phyloP scores from a whole-genome alignment of 805 yeast genomes.

The Lipomyces starkeyi region DNA sequence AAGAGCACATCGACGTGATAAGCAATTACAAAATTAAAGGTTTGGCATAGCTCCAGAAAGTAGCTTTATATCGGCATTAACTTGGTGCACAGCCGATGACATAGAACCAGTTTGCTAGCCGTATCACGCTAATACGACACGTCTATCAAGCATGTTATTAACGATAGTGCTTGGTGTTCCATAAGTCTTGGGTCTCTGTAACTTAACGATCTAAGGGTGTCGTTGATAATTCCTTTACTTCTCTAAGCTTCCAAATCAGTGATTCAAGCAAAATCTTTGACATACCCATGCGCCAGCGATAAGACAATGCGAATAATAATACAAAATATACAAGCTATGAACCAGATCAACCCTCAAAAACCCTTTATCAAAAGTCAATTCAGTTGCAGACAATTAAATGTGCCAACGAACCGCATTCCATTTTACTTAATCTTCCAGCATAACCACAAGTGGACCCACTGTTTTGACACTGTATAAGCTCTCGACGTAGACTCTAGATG shows the following conservation, averaged over 20 bases:
- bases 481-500: conserved; percentile 25
- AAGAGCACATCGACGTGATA: too few relatives aligned
- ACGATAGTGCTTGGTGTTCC: too few relatives aligned
- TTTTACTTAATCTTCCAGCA: conserved; percentile 21
- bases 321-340: conserved; percentile 3
- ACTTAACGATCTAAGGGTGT: too few relatives aligned
- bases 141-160: too few relatives aligned
- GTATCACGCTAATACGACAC: too few relatives aligned
- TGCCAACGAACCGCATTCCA: neutral
- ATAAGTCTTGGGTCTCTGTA: too few relatives aligned
- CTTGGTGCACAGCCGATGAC: neutral
- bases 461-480: conserved; percentile 27
- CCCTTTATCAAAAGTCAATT: neutral
- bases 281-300: conserved; percentile 4
- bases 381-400: neutral
- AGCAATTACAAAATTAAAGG: too few relatives aligned
- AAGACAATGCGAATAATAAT: conserved; percentile 1
- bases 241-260: neutral
- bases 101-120: too few relatives aligned
- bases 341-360: neutral
- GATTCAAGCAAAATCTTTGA: neutral
- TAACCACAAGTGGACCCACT: conserved; percentile 34
- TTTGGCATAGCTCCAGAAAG: neutral
- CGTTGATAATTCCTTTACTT: neutral
- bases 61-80: neutral